phyloP scores from a whole-genome alignment of 2,329 filamentous ascomycete genomes.

The Calonectria honghensis region DNA sequence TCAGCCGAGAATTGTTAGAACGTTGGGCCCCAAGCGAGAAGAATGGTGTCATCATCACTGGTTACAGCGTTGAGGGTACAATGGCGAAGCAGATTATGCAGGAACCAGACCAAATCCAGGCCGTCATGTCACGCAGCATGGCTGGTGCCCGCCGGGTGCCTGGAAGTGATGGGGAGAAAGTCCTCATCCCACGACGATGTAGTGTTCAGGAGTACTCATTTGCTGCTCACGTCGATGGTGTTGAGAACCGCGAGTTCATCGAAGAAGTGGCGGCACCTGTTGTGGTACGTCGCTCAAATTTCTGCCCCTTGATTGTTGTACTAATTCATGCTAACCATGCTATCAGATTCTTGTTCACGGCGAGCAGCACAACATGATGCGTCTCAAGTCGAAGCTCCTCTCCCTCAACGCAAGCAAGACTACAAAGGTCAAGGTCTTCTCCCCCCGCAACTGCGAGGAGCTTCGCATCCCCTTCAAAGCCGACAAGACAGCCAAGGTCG shows the following conservation, averaged over 20 bases:
- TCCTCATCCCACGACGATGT: slow-evolving; percentile 93
- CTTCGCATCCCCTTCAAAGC: slow-evolving; percentile 95
- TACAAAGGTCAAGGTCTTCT: slow-evolving; percentile 92
- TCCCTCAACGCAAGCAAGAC: slow-evolving; percentile 91
- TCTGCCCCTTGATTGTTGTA: neutral
- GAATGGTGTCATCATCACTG: slow-evolving; percentile 98
- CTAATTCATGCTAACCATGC: slow-evolving; percentile 36
- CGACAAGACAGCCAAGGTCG: slow-evolving; percentile 96
- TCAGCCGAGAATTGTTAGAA: slow-evolving; percentile 93
- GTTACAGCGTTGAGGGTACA: slow-evolving; percentile 98
- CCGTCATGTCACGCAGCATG: slow-evolving; percentile 87
- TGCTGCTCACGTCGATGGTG: slow-evolving; percentile 96
- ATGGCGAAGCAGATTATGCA: slow-evolving; percentile 98
- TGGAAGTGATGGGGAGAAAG: slow-evolving; percentile 85
- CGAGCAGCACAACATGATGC: slow-evolving; percentile 98
- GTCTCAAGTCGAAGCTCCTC: slow-evolving; percentile 93
- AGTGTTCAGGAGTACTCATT: slow-evolving; percentile 97
- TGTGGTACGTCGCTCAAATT: slow-evolving; percentile 78
- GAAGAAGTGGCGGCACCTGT: slow-evolving; percentile 94
- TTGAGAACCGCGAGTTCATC: slow-evolving; percentile 97
- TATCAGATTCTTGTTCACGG: slow-evolving; percentile 93
- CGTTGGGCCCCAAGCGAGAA: slow-evolving; percentile 96
- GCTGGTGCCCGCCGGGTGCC: slow-evolving; percentile 77
- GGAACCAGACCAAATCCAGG: slow-evolving; percentile 95
- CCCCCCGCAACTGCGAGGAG: slow-evolving; percentile 95